Percentiles rank a stretch among this genome's conserved stretches.
Conservation (phyloP, 1,284 basidiomycete genomes). For the Fistulina hepatica region DNA sequence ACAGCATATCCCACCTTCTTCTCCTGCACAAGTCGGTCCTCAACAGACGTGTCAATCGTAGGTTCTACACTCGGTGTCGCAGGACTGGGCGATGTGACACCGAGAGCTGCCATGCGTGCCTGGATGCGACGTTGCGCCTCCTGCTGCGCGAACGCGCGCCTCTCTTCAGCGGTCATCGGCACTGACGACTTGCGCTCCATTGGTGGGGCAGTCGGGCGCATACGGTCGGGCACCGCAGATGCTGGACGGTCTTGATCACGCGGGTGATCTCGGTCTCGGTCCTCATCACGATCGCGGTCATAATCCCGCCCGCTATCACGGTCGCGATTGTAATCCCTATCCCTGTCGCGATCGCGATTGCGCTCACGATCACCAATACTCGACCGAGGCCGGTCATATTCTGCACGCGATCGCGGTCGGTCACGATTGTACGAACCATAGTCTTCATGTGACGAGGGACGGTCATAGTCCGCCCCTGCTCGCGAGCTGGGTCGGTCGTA, state of each 20-base stretch:
- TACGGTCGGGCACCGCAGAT: slow-evolving; percentile 30
- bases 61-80: slow-evolving; percentile 38
- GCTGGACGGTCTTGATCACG: slow-evolving; percentile 27
- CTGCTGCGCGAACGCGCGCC: slow-evolving; percentile 68
- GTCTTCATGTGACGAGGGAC: slow-evolving; percentile 28
- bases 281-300: slow-evolving; percentile 25
- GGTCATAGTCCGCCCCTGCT: slow-evolving; percentile 25
- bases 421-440: slow-evolving; percentile 28
- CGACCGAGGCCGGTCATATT: slow-evolving; percentile 18
- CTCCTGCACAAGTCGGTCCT: slow-evolving; percentile 75
- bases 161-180: slow-evolving; percentile 86
- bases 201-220: slow-evolving; percentile 34
- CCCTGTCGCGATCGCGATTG: slow-evolving; percentile 10
- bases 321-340: slow-evolving; percentile 8
- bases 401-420: slow-evolving; percentile 27
- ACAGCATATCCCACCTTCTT: slow-evolving; percentile 67
- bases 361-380: slow-evolving; percentile 20
- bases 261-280: slow-evolving; percentile 19
- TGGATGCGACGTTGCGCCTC: slow-evolving; percentile 81
- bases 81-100: slow-evolving; percentile 40
- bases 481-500: slow-evolving; percentile 28
- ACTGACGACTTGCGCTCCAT: slow-evolving; percentile 47
- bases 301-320: slow-evolving; percentile 15
- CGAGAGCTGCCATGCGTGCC: slow-evolving; percentile 81
- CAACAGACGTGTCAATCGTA: slow-evolving; percentile 64